Base-by-base conservation (phyloP, 2,329 filamentous ascomycete species). In the Knufia petricola region DNA sequence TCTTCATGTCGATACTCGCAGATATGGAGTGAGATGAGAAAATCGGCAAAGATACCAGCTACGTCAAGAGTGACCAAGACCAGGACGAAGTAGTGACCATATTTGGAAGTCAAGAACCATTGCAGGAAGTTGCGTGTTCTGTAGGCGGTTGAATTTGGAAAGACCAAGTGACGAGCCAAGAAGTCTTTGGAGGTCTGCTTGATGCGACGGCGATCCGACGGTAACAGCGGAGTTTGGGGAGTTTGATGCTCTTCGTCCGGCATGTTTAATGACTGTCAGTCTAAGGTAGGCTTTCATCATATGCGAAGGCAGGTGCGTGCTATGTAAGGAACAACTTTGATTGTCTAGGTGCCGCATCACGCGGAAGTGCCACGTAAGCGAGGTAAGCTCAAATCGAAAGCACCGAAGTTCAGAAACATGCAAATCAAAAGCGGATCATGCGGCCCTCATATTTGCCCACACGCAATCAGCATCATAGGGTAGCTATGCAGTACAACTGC, bases 11-110 rank as follows among this genome's bases (percentile, higher is more conserved):
- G 36, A 56, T 62, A 52, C 54, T 75, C 71, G 60, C 74, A 77
- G 43, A 67, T 66, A 43, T 74, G 65, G 7, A 76, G 63, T 40
- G 66, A 66, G 46, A 76, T 69, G 32, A 76, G 61, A 46, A 77
- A 73, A 48, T 75, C 71, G 20, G 70, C 68, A 56, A 77, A 74
- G 53, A 76, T 73, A 56, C 68, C 68, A n/a, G 66, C 61, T 3
- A 77, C 68, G 55, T 77, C 74, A 15, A 74, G 63, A 3, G 67
- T 59, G 3, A 77, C 73, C 12, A 77, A 66, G 2, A 64, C 48
- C 12, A 77, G 63, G 13, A 77, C 66, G 3, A 64, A 60, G 56
- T 74, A 75, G 59, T 77, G 74, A 10, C 73, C 72, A 40, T 62
- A 62, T 56, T 66, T 70, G 8, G 70, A 73, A 28, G 64, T 65